Conservation (phyloP, 371 early-diverging fungal genomes). For the Fennellomyces sp. region DNA sequence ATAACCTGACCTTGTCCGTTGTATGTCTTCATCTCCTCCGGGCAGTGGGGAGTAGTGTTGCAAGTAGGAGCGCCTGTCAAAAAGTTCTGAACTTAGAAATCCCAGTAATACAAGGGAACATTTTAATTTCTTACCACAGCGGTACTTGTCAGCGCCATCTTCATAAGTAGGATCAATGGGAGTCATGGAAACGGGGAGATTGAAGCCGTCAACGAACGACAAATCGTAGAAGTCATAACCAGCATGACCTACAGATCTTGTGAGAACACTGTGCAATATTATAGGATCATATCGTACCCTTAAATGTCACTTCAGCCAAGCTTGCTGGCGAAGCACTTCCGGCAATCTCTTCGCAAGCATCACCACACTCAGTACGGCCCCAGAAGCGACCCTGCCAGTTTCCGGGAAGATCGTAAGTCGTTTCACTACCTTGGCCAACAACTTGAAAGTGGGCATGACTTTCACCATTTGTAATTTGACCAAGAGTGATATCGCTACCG, state of each 20-base stretch:
- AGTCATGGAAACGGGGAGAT: conserved; percentile 30
- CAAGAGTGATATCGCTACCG: conserved; percentile 6
- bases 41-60: conserved; percentile 23
- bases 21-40: conserved; percentile 16
- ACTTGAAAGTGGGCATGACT: conserved; percentile 4
- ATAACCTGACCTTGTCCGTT: not conserved
- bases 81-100: too few relatives aligned
- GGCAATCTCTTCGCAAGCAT: conserved; percentile 22
- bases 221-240: conserved; percentile 38
- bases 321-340: conserved; percentile 34
- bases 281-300: too few relatives aligned
- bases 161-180: conserved; percentile 17
- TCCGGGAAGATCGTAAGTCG: conserved; percentile 7
- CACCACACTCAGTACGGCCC: conserved; percentile 28
- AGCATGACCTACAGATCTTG: conserved; percentile 2
- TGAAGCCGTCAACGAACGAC: conserved; percentile 43
- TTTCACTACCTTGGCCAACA: conserved; percentile 8
- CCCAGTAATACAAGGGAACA: too few relatives aligned
- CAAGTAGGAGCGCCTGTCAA: conserved; percentile 29
- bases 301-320: conserved; percentile 30
- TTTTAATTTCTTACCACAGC: too few relatives aligned
- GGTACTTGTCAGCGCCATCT: conserved; percentile 13
- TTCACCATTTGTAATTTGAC: conserved; percentile 16
- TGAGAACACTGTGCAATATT: too few relatives aligned
- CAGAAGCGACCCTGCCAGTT: conserved; percentile 36